These are phyloP conservation scores for Colletotrichum sp. DNA, from an alignment of 2,329 filamentous ascomycete genomes.

Conservation along the genomic window DNA sequence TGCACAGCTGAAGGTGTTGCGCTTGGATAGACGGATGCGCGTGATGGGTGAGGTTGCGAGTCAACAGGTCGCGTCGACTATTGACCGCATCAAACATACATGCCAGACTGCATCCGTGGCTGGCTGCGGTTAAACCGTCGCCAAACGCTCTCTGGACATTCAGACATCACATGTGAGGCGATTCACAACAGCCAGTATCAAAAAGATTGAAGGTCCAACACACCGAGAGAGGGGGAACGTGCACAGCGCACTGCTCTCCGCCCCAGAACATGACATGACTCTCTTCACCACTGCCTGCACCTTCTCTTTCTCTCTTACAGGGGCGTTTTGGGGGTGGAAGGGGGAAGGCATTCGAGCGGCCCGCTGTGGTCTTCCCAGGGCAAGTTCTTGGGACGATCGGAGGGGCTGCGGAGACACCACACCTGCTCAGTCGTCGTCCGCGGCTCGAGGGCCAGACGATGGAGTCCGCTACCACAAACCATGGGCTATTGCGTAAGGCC, in stretches of 20 bases:
- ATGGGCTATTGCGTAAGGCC: background rate
- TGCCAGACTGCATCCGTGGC: background rate
- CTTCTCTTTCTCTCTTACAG: background rate
- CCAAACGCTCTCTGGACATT: background rate
- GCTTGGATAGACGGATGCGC: background rate
- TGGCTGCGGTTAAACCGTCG: too few relatives aligned
- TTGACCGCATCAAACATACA: background rate
- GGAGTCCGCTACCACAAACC: background rate
- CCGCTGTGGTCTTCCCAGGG: slow-evolving; percentile 7
- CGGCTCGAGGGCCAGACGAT: background rate
- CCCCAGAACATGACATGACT: background rate
- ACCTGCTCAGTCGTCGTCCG: background rate
- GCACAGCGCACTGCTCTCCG: background rate
- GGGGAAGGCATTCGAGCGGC: background rate
- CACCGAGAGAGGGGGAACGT: background rate
- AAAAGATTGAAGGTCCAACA: background rate
- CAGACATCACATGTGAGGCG: background rate
- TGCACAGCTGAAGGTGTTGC: background rate
- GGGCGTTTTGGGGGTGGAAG: background rate
- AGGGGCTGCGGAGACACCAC: slow-evolving; percentile 38
- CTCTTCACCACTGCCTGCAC: background rate
- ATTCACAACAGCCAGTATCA: background rate
- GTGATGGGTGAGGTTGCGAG: background rate
- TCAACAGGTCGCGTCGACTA: background rate
- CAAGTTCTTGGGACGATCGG: slow-evolving; percentile 49